Conservation (phyloP, 176 grass and related monocot species). For the Pontederia paniculata region DNA sequence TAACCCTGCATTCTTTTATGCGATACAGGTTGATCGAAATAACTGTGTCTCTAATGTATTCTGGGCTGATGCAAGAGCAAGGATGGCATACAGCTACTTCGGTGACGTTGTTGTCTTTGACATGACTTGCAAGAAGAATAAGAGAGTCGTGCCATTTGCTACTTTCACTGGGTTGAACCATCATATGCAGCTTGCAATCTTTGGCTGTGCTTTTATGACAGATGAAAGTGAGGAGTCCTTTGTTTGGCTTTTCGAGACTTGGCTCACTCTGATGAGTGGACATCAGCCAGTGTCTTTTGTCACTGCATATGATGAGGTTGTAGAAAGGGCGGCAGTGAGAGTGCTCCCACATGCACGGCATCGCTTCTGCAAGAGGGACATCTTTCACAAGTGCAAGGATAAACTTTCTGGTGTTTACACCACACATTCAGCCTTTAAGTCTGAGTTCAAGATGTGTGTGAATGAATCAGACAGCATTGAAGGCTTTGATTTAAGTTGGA, state of each 20-base stretch:
- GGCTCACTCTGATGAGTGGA: constrained; percentile 35
- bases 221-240: constrained; percentile 52
- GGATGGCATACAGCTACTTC: constrained; percentile 32
- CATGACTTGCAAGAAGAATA: constrained; percentile 49
- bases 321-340: constrained; percentile 24
- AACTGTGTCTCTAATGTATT: constrained; percentile 44
- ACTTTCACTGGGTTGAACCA: constrained; percentile 54
- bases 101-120: constrained; percentile 39
- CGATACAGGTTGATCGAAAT: constrained; percentile 32
- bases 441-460: constrained; percentile 39
- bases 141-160: constrained; percentile 25
- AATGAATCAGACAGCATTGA: constrained; percentile 29
- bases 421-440: constrained; percentile 34
- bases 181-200: constrained; percentile 38
- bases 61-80: constrained; percentile 35
- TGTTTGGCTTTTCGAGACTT: constrained; percentile 48
- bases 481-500: constrained; percentile 45
- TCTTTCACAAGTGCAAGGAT: constrained; percentile 44
- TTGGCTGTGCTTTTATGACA: constrained; percentile 54
- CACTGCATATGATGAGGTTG: constrained; percentile 25
- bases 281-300: constrained; percentile 32
- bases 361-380: constrained; percentile 38
- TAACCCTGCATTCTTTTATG: constrained; percentile 46
- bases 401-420: constrained; percentile 27
- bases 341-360: constrained; percentile 30